These are phyloP conservation scores for Cyclaneusma minus DNA, from an alignment of 2,329 filamentous ascomycete genomes.

Conservation along the genomic window DNA sequence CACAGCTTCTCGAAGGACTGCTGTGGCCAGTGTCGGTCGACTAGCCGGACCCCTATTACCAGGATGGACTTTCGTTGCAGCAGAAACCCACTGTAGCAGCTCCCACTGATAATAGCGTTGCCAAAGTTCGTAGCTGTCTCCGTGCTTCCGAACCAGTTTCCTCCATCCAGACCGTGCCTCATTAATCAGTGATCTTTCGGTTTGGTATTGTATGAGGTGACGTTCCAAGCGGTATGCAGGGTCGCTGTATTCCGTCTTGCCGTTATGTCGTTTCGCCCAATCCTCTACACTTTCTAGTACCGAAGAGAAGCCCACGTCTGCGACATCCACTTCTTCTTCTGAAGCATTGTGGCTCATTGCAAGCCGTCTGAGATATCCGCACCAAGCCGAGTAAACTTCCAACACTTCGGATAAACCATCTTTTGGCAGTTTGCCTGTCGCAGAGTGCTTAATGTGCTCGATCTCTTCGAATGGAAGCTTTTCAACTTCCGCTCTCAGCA, in stretches of 20 bases:
- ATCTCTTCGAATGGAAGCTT: conserved; percentile 64
- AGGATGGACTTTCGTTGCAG: conserved; percentile 5
- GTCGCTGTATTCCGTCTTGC: conserved; percentile 64
- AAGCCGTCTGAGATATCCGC: conserved; percentile 75
- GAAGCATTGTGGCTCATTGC: conserved; percentile 60
- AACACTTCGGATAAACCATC: conserved; percentile 78
- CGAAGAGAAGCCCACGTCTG: conserved; percentile 74
- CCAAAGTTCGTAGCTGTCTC: conserved; percentile 86
- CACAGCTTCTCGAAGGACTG: conserved; percentile 58
- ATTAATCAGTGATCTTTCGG: conserved; percentile 63
- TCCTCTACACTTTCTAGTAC: conserved; percentile 74
- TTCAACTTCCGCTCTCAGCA: conserved; percentile 70
- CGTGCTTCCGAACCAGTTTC: conserved; percentile 49
- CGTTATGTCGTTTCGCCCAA: conserved; percentile 60
- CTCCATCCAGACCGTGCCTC: conserved; percentile 69
- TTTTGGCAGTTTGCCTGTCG: conserved; percentile 72
- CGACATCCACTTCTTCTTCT: conserved; percentile 76
- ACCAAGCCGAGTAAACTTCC: conserved; percentile 89
- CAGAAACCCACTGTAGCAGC: too few species aligned
- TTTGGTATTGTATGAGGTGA: conserved; percentile 83
- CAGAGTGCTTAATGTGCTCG: conserved; percentile 80
- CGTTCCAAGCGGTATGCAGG: conserved; percentile 77
- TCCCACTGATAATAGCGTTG: conserved; percentile 85
- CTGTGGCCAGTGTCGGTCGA: conserved; percentile 58
- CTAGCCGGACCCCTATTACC: conserved; percentile 18